Base-by-base conservation (phyloP, 139 green algal species). In the Asterochloris sp. region DNA sequence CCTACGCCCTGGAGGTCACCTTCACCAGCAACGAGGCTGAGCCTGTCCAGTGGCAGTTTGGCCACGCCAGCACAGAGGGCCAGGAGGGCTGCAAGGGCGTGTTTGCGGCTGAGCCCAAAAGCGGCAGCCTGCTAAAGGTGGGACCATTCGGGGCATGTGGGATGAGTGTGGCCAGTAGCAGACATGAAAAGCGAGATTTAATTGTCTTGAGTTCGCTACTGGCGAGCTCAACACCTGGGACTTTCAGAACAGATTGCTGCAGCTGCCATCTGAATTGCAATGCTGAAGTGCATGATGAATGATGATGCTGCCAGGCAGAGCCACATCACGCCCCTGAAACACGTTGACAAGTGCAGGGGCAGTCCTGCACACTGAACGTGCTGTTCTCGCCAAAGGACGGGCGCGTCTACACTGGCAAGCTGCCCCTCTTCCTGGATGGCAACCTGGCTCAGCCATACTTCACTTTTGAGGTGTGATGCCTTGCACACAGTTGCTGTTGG, bases 341-440 rank as follows among this genome's bases (percentile, higher is more conserved):
- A 21, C 21, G 8, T 38, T 10, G 4, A 19, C 23, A 38, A 76
- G 10, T 76, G n/a, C 71, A 76, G 71, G 71, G 71, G n/a, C 19
- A 29, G 14, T 76, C 71, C 71, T 2, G 2, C 23, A 54, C n/a
- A 38, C 62, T 85, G 54, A 85, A 61, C n/a, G 82, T 93, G 17
- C 74, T 69, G 16, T 94, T 94, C 86, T 85, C 24, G 12, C 91
- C 91, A n/a, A 82, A 80, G 23, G 89, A 91, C 62, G 66, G 78
- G 28, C 63, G 77, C 26, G 66, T 61, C 26, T 94, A 92, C 78
- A 81, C 89, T 64, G 87, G 84, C 15, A 81, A 75, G 38, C 61
- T 94, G 60, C 89, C 91, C 6, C 61, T 94, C 66, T 91, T 86
- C 76, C 54, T 93, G 73, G 84, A 89, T 64, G 75, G 75, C 60